A percentile compares a stretch with the other conserved stretches of the same genome.
Conservation (phyloP, 2,329 filamentous ascomycete genomes). For the Cladophialophora psammophila region DNA sequence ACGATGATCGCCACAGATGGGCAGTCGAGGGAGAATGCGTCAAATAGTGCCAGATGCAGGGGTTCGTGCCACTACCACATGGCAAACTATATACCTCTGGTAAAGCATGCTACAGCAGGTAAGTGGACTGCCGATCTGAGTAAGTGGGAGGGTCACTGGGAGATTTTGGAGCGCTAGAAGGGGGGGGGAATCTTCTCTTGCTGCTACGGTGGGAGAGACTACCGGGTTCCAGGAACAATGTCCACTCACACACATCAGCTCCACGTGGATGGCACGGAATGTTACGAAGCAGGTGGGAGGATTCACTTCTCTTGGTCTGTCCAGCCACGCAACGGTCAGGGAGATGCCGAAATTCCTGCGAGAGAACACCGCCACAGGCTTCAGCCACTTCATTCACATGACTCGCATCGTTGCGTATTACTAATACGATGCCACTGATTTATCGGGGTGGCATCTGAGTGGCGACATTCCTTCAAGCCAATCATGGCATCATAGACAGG, state of each 20-base stretch:
- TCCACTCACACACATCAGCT: too few species aligned
- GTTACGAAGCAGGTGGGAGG: background rate
- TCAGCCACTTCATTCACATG: background rate
- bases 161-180: background rate
- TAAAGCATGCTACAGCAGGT: constrained; percentile 2
- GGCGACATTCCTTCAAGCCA: too few species aligned
- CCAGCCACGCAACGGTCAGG: background rate
- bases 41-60: background rate
- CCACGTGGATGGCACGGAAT: background rate
- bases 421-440: too few species aligned
- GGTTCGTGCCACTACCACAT: background rate
- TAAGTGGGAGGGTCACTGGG: background rate
- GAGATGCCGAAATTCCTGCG: background rate
- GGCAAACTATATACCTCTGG: background rate
- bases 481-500: too few species aligned
- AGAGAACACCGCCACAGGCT: background rate
- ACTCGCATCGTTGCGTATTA: too few species aligned
- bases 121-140: background rate
- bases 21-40: background rate
- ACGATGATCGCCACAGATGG: background rate
- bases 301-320: too few species aligned
- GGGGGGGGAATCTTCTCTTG: background rate
- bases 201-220: constrained; percentile 2
- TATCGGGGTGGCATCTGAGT: too few species aligned
- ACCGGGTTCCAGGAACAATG: background rate